A percentile compares a stretch with the other conserved stretches of the same genome.
Evolutionary conservation across 2,329 filamentous ascomycete genomes (phyloP).

Genomic region (Calonectria honghensis): DNA sequence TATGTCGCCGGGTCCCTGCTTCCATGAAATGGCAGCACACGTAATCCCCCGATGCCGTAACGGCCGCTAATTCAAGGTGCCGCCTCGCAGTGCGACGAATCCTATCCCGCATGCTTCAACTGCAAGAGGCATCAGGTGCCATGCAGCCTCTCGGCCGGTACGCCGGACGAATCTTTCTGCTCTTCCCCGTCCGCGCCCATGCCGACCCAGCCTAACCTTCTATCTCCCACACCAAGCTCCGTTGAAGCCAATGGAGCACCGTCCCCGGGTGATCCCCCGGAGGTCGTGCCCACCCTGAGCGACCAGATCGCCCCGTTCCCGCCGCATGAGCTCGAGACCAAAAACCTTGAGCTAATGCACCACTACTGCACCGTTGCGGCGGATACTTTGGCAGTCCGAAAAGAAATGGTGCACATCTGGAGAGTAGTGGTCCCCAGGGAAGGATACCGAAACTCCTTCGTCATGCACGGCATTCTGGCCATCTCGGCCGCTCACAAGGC

Average conservation of each 20-base stretch:
- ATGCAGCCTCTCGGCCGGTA: slow-evolving; percentile 53
- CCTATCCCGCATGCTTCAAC: slow-evolving; percentile 56
- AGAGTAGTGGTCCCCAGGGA: slow-evolving; percentile 51
- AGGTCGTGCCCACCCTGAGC: slow-evolving; percentile 37
- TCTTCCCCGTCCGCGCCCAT: background rate
- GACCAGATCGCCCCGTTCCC: slow-evolving; percentile 53
- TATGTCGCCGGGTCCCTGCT: background rate
- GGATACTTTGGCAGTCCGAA: slow-evolving; percentile 47
- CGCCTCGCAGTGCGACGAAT: slow-evolving; percentile 53
- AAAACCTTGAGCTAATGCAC: slow-evolving; percentile 57
- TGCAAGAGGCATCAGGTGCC: slow-evolving; percentile 55
- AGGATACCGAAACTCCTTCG: slow-evolving; percentile 54
- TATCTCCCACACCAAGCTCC: slow-evolving; percentile 43
- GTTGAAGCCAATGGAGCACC: slow-evolving; percentile 23
- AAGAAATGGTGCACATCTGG: slow-evolving; percentile 55
- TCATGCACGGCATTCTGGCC: slow-evolving; percentile 57
- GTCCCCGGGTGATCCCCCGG: slow-evolving; percentile 35
- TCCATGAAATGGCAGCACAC: background rate
- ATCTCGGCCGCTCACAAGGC: slow-evolving; percentile 58
- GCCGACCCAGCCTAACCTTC: slow-evolving; percentile 40
- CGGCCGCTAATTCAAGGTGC: slow-evolving; percentile 31
- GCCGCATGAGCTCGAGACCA: slow-evolving; percentile 48
- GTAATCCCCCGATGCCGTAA: too few species aligned
- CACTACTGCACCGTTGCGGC: slow-evolving; percentile 56
- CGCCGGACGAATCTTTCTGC: slow-evolving; percentile 2